Evolutionary conservation across 2,329 filamentous ascomycete species (phyloP).

Genomic region (Phialemonium atrogriseum): DNA sequence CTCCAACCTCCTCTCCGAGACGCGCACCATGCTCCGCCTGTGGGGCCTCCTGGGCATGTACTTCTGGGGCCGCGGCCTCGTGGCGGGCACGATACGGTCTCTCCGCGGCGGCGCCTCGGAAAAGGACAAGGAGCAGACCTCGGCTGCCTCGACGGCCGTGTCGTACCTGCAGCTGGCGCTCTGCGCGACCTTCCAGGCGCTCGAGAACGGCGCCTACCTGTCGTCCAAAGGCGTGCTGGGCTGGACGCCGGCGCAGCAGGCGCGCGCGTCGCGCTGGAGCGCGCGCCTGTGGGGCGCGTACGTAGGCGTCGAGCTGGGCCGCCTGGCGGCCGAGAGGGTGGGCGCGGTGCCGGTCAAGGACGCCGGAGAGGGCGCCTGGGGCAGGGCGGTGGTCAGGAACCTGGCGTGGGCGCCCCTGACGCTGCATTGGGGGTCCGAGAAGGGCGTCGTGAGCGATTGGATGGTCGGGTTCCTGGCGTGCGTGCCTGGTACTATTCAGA

Average conservation of each 20-base stretch:
- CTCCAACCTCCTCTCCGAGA: conserved; percentile 59
- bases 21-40: conserved; percentile 64
- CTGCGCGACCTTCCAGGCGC: conserved; percentile 63
- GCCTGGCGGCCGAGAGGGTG: conserved; percentile 44
- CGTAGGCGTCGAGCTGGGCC: conserved; percentile 65
- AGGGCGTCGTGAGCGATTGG: conserved; percentile 41
- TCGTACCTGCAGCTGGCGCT: conserved; percentile 60
- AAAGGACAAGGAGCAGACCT: conserved; percentile 27
- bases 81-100: conserved; percentile 25
- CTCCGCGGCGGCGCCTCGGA: conserved; percentile 14
- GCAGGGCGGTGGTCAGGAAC: conserved; percentile 60
- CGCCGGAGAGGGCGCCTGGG: conserved; percentile 43
- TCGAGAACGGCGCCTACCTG: conserved; percentile 81
- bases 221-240: conserved; percentile 62
- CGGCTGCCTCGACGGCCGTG: conserved; percentile 36
- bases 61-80: conserved; percentile 51
- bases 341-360: conserved; percentile 24
- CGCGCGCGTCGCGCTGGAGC: conserved; percentile 60
- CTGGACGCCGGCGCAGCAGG: conserved; percentile 47
- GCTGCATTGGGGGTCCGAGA: conserved; percentile 70
- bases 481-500: conserved; percentile 35
- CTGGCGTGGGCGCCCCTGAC: conserved; percentile 74
- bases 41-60: conserved; percentile 72
- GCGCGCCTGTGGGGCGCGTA: conserved; percentile 73
- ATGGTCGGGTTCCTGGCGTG: conserved; percentile 31